phyloP scores from a whole-genome alignment of 192 early-diverging fungal genomes.

The Phycomyces nitens region DNA sequence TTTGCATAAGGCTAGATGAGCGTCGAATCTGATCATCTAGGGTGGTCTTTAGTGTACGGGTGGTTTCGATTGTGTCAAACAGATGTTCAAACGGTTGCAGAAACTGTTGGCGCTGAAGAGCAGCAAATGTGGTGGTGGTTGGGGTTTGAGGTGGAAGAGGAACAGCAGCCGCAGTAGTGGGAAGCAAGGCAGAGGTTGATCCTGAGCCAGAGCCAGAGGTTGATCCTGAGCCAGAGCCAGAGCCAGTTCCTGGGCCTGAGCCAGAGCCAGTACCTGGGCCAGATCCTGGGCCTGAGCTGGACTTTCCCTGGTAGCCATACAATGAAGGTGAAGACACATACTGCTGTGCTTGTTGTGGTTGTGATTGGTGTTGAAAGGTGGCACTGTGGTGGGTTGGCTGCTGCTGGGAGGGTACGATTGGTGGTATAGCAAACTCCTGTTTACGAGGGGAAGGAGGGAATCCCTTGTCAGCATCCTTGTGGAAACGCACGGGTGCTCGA shows the following conservation, averaged over 20 bases:
- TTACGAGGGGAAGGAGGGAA: constrained; percentile 11
- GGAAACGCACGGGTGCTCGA: constrained; percentile 12
- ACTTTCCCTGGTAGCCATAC: not conserved
- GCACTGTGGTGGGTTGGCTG: constrained; percentile 5
- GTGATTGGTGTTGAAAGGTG: constrained; percentile 10
- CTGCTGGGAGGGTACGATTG: constrained; percentile 38
- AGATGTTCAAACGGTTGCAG: constrained; percentile 53
- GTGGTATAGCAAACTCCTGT: constrained; percentile 30
- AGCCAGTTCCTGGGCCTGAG: no score
- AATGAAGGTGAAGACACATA: not conserved
- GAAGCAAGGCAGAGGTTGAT: not conserved
- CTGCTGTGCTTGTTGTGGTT: not conserved
- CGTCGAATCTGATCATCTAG: constrained; percentile 77
- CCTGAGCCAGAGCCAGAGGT: no score
- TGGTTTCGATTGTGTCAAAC: constrained; percentile 59
- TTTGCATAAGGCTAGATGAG: constrained; percentile 66
- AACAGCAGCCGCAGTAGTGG: constrained; percentile 10
- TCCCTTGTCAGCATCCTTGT: constrained; percentile 6
- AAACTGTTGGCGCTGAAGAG: constrained; percentile 48
- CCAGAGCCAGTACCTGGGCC: no score
- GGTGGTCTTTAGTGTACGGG: constrained; percentile 55
- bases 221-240: no score
- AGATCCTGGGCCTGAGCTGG: not conserved
- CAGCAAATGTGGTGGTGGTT: constrained; percentile 46
- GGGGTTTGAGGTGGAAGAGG: constrained; percentile 45